Conservation (phyloP, 2,329 filamentous ascomycete species). For the Hypoxylon sp. region DNA sequence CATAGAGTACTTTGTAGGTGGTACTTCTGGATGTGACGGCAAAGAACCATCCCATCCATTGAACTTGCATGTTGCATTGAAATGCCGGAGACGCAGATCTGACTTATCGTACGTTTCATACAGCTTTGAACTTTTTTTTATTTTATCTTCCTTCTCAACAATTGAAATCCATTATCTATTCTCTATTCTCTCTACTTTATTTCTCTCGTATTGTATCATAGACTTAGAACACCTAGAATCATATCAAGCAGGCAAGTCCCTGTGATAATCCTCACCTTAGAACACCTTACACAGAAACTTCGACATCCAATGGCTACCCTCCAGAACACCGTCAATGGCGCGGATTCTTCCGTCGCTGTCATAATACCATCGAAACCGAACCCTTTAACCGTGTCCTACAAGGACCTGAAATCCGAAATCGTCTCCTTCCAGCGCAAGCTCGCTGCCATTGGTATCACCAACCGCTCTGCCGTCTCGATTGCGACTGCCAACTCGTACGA, state of each 20-base stretch:
- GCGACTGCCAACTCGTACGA: conserved; percentile 86
- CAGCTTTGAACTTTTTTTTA: conserved; percentile 14
- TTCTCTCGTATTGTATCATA: conserved; percentile 14
- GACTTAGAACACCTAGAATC: conserved; percentile 16
- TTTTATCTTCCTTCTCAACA: too few species aligned
- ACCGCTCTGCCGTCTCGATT: conserved; percentile 79
- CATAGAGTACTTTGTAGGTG: conserved; percentile 9
- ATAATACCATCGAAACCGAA: conserved; percentile 74
- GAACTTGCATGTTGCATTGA: too few species aligned
- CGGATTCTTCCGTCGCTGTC: conserved; percentile 63
- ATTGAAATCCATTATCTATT: too few species aligned
- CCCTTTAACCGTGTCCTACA: conserved; percentile 74
- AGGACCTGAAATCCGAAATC: conserved; percentile 71
- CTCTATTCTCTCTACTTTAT: neutral
- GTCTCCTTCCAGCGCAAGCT: conserved; percentile 79
- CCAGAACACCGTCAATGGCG: conserved; percentile 59
- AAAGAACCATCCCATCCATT: too few species aligned
- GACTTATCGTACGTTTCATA: conserved; percentile 26
- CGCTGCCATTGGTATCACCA: conserved; percentile 75
- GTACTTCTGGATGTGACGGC: conserved; percentile 12
- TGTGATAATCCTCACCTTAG: conserved; percentile 3
- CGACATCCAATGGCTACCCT: conserved; percentile 55
- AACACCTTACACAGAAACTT: conserved; percentile 5
- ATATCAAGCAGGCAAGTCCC: conserved; percentile 2
- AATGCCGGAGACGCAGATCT: conserved; percentile 26